These are phyloP conservation scores for Besnoitia besnoiti DNA, from an alignment of 169 alveolate species.

Conservation along the genomic window DNA sequence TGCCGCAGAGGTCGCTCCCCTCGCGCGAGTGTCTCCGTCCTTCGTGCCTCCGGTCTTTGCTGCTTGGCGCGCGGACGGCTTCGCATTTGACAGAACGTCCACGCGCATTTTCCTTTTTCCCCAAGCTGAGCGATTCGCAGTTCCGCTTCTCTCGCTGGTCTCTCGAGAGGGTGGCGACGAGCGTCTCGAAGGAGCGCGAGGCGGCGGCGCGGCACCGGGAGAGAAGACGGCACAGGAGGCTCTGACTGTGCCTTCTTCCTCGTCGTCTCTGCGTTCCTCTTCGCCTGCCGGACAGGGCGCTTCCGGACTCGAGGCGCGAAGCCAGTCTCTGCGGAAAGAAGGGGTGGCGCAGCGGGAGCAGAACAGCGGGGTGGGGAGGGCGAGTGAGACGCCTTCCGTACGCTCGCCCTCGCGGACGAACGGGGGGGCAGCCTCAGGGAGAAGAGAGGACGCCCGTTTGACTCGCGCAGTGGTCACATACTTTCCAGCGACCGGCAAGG, in stretches of 20 bases:
- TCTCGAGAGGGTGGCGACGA: too few species aligned
- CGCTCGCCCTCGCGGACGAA: too few species aligned
- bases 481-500: neutral
- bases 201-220: too few species aligned
- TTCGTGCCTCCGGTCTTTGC: neutral
- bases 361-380: neutral
- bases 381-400: neutral
- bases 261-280: too few species aligned
- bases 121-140: neutral
- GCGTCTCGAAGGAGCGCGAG: too few species aligned
- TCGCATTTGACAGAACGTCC: neutral
- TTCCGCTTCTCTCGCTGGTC: neutral
- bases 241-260: too few species aligned
- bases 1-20: neutral
- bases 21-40: neutral
- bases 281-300: too few species aligned
- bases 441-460: neutral
- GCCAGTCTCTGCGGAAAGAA: too few species aligned
- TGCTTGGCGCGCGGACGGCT: neutral
- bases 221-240: too few species aligned
- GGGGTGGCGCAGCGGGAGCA: neutral
- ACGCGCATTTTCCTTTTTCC: neutral
- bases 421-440: too few species aligned
- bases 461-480: neutral
- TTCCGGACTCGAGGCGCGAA: too few species aligned